Evolutionary conservation across 1,284 basidiomycete genomes (phyloP).

Genomic region (Sparassis latifolia): DNA sequence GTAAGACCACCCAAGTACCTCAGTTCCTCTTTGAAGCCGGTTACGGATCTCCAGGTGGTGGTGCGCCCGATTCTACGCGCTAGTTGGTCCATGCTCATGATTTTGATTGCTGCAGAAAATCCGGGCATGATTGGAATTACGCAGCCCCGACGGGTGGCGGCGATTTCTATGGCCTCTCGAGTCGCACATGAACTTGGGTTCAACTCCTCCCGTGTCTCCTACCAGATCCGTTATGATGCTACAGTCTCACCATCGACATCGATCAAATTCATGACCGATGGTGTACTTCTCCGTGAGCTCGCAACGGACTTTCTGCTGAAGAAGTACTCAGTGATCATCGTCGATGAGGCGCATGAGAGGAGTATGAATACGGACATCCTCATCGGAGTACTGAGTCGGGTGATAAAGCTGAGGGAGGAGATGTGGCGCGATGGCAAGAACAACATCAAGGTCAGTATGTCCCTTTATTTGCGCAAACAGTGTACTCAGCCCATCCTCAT

Average conservation of each 20-base stretch:
- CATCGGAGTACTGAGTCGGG: constrained; percentile 91
- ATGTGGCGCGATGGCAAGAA: constrained; percentile 78
- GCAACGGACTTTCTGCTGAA: constrained; percentile 85
- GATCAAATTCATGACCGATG: constrained; percentile 99
- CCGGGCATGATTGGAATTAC: constrained; percentile 98
- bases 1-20: constrained; percentile 98
- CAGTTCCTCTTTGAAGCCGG: constrained; percentile 94
- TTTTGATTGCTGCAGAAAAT: constrained; percentile 54
- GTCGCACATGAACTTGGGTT: constrained; percentile 87
- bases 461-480: not conserved
- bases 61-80: constrained; percentile 33
- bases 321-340: constrained; percentile 91
- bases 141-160: constrained; percentile 95
- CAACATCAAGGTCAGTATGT: constrained; percentile 46
- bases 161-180: constrained; percentile 91
- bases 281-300: constrained; percentile 91
- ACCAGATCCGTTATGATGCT: constrained; percentile 97
- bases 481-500: not conserved
- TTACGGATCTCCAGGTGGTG: constrained; percentile 79
- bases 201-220: constrained; percentile 77
- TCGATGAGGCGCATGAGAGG: constrained; percentile 97
- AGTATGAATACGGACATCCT: constrained; percentile 98
- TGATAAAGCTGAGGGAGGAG: constrained; percentile 83
- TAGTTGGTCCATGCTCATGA: not conserved
- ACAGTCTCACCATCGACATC: constrained; percentile 85